Evolutionary conservation across 352 stramenopile species (phyloP).

Genomic region (Phytophthora brassicae): DNA sequence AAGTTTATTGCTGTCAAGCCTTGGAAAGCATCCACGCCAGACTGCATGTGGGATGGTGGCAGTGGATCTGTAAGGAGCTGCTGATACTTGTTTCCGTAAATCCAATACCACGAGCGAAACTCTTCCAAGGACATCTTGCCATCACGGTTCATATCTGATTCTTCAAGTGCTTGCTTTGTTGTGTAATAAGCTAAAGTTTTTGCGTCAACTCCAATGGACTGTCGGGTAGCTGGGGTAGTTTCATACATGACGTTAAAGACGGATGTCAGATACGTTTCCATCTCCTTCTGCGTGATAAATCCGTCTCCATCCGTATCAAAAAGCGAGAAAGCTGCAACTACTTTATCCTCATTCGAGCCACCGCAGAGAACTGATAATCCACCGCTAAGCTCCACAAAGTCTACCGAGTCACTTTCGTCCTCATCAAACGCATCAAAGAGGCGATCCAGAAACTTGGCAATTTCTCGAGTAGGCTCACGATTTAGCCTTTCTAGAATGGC

Average conservation of each 20-base stretch:
- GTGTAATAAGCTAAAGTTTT: conserved; percentile 68
- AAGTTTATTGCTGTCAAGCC: conserved; percentile 56
- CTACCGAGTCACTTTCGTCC: conserved; percentile 63
- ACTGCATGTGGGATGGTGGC: conserved; percentile 4
- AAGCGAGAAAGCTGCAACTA: conserved; percentile 77
- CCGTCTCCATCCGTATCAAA: conserved; percentile 85
- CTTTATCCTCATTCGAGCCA: conserved; percentile 74
- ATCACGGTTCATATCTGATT: conserved; percentile 87
- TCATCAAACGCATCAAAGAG: conserved; percentile 82
- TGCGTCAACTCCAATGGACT: conserved; percentile 52
- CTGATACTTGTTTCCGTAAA: conserved; percentile 28
- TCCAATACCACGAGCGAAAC: conserved; percentile 81
- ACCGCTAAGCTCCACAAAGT: conserved; percentile 78
- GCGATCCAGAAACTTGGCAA: conserved; percentile 63
- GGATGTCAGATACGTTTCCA: conserved; percentile 76
- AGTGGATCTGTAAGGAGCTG: conserved; percentile 7
- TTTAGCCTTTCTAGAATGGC: conserved; percentile 63
- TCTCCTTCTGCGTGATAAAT: conserved; percentile 81
- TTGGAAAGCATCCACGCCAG: conserved; percentile 7
- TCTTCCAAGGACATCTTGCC: conserved; percentile 77
- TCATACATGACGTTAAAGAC: conserved; percentile 78
- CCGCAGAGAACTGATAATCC: conserved; percentile 79
- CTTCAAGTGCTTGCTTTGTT: conserved; percentile 77
- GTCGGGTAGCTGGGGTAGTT: conserved; percentile 30
- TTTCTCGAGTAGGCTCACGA: conserved; percentile 46